These are phyloP conservation scores for Citrus trifoliata DNA, from an alignment of 345 rosid species.

Conservation along the genomic window DNA sequence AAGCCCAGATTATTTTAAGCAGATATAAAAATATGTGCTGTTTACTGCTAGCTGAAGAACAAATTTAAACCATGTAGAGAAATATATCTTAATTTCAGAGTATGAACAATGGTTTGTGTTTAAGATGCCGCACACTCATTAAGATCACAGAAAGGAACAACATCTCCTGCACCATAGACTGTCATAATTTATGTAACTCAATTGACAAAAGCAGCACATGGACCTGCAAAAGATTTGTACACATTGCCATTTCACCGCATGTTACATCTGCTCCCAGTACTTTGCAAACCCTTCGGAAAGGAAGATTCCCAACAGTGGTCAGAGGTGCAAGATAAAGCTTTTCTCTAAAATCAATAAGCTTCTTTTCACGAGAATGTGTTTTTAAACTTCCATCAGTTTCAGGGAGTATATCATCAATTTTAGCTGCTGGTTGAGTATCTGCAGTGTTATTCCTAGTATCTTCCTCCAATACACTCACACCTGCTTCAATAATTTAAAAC, in stretches of 20 bases:
- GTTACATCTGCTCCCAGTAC: constrained; percentile 86
- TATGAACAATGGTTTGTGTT: not conserved
- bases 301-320: constrained; percentile 97
- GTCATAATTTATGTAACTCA: not conserved
- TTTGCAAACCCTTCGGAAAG: constrained; percentile 94
- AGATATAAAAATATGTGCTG: not conserved
- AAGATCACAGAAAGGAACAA: not conserved
- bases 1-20: not conserved
- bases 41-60: not conserved
- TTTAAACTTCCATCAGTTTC: constrained; percentile 63
- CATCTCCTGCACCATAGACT: not conserved
- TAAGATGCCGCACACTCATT: not conserved
- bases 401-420: constrained; percentile 19
- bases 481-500: constrained; percentile 31
- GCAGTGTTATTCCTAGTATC: constrained; percentile 20
- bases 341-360: constrained; percentile 81
- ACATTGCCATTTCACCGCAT: constrained; percentile 99
- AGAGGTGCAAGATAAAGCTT: constrained; percentile 92
- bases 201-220: constrained; percentile 10
- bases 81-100: not conserved
- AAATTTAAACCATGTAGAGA: not conserved
- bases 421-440: constrained; percentile 24
- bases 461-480: constrained; percentile 26
- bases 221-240: constrained; percentile 94
- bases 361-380: constrained; percentile 75